Evolutionary conservation across 140 eudicot genomes (phyloP).

Genomic region (Ambrosia hybrid): DNA sequence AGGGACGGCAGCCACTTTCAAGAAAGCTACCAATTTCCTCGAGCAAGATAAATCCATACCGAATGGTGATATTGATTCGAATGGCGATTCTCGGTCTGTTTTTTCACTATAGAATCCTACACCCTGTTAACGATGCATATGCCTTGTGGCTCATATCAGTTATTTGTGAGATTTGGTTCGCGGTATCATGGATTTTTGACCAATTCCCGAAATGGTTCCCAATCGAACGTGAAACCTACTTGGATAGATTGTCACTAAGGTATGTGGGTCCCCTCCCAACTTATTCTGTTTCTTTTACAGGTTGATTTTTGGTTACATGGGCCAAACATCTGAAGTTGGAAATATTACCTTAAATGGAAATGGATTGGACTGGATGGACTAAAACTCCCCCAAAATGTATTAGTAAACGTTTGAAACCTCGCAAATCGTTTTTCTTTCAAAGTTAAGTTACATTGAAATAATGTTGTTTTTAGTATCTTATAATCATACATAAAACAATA

Average conservation of each 20-base stretch:
- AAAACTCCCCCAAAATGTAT: not conserved
- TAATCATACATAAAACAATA: too few relatives aligned
- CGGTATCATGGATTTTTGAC: constrained; percentile 85
- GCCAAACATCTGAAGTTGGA: not conserved
- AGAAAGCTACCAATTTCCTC: constrained; percentile 85
- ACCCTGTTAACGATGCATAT: constrained; percentile 77
- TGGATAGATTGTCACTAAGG: constrained; percentile 80
- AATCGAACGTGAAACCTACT: constrained; percentile 82
- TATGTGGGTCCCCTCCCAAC: constrained; percentile 20
- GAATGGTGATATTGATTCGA: constrained; percentile 66
- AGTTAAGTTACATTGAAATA: too few relatives aligned
- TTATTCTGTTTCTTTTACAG: not conserved
- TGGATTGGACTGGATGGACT: not conserved
- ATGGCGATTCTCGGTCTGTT: constrained; percentile 67
- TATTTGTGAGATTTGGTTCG: constrained; percentile 91
- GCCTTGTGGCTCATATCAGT: constrained; percentile 81
- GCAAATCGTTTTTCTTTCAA: too few relatives aligned
- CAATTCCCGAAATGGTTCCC: constrained; percentile 88
- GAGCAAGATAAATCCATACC: constrained; percentile 84
- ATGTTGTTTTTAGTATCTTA: too few relatives aligned
- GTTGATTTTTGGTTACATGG: not conserved
- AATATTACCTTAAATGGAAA: not conserved
- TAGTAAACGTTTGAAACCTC: too few relatives aligned
- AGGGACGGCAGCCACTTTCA: constrained; percentile 90
- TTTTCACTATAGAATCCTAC: constrained; percentile 73